These are phyloP conservation scores for Daldinia sp. DNA, from an alignment of 2,329 filamentous ascomycete genomes.

Conservation along the genomic window DNA sequence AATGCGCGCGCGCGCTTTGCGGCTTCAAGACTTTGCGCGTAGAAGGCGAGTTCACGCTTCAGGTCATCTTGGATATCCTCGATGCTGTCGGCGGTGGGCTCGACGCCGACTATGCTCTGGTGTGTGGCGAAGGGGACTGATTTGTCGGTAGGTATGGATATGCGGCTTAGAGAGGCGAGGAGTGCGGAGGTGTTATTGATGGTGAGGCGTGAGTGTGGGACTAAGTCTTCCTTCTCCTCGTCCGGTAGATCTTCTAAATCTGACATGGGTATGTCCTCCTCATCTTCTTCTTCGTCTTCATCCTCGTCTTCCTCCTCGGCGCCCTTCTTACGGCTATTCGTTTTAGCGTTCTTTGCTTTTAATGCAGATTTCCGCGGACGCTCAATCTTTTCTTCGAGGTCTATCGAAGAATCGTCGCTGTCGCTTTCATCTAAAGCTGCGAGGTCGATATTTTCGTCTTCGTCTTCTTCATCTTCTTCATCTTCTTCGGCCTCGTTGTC, in stretches of 20 bases:
- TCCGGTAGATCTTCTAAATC: conserved; percentile 82
- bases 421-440: conserved; percentile 69
- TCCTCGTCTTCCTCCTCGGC: conserved; percentile 60
- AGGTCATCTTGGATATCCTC: conserved; percentile 90
- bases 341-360: conserved; percentile 58
- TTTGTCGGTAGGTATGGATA: conserved; percentile 71
- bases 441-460: conserved; percentile 56
- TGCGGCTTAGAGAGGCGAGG: conserved; percentile 79
- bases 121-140: conserved; percentile 82
- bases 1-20: conserved; percentile 75
- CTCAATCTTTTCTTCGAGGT: conserved; percentile 76
- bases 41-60: conserved; percentile 90
- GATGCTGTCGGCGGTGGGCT: conserved; percentile 72
- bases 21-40: conserved; percentile 85
- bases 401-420: conserved; percentile 73
- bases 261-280: conserved; percentile 88
- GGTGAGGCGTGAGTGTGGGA: conserved; percentile 90
- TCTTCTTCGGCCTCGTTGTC: conserved; percentile 41
- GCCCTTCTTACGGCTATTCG: conserved; percentile 41
- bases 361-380: conserved; percentile 57
- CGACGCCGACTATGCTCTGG: conserved; percentile 75
- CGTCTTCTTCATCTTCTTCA: conserved; percentile 40
- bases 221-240: conserved; percentile 84
- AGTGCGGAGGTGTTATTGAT: conserved; percentile 97
- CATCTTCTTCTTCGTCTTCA: conserved; percentile 75